Evolutionary conservation across 2,329 filamentous ascomycete genomes (phyloP).

Genomic region (Diaporthe helianthi): DNA sequence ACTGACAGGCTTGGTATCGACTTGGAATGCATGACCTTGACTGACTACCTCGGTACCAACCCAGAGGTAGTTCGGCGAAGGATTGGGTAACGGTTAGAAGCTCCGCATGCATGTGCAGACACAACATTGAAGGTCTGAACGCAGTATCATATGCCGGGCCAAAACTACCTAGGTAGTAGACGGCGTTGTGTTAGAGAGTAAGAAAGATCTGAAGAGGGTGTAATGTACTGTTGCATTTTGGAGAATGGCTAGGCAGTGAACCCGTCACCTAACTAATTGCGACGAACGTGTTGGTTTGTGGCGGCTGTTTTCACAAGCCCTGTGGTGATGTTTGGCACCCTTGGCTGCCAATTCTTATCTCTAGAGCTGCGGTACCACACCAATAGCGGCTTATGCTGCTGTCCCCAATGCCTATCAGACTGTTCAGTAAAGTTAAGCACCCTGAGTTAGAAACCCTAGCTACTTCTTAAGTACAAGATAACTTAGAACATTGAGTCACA

Average conservation of each 20-base stretch:
- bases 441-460: too few relatives aligned
- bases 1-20: background rate
- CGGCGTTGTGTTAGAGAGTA: background rate
- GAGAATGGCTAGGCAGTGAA: background rate
- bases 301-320: background rate
- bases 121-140: too few relatives aligned
- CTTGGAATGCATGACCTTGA: background rate
- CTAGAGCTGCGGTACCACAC: background rate
- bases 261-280: background rate
- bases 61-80: too few relatives aligned
- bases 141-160: background rate
- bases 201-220: background rate
- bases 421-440: background rate
- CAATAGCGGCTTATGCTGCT: background rate
- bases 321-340: background rate
- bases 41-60: too few relatives aligned
- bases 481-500: too few relatives aligned
- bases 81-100: too few relatives aligned
- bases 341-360: conserved; percentile 10
- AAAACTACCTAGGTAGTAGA: background rate
- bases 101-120: conserved; percentile 2
- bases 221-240: conserved; percentile 12
- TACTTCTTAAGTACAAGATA: too few relatives aligned
- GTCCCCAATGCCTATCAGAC: background rate
- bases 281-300: background rate